Evolutionary conservation across 129 eudicot genomes (phyloP).

Genomic region (Arctium minus): DNA sequence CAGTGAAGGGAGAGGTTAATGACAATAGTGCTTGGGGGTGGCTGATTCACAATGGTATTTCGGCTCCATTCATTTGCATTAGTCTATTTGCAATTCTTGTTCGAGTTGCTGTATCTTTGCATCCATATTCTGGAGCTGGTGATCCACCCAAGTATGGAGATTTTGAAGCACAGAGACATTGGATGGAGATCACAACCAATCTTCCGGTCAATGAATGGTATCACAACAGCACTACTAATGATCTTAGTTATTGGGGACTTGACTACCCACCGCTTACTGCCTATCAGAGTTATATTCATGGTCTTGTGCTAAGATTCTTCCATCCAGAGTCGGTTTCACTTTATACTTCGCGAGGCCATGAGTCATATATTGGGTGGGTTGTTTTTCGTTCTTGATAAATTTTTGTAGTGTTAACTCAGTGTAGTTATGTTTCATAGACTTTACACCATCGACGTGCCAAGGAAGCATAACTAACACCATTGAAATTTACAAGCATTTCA

Average conservation of each 20-base stretch:
- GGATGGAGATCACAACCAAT: constrained; percentile 97
- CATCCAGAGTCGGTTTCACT: constrained; percentile 73
- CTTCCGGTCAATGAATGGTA: constrained; percentile 78
- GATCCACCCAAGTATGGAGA: constrained; percentile 89
- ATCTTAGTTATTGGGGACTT: constrained; percentile 94
- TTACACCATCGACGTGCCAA: neutral
- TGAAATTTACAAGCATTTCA: neutral
- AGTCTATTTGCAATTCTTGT: constrained; percentile 66
- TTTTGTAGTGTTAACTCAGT: neutral
- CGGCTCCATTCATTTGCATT: constrained; percentile 56
- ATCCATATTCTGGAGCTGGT: constrained; percentile 83
- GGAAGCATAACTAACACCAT: neutral
- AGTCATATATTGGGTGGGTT: constrained; percentile 84
- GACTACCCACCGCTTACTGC: constrained; percentile 98
- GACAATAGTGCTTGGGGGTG: constrained; percentile 34
- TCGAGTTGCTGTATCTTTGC: constrained; percentile 67
- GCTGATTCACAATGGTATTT: constrained; percentile 35
- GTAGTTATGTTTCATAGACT: neutral
- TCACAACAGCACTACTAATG: constrained; percentile 67
- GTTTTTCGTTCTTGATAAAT: neutral
- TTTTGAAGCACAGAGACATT: constrained; percentile 96
- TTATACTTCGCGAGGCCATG: constrained; percentile 71
- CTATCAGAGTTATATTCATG: constrained; percentile 85
- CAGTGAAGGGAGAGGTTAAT: constrained; percentile 14
- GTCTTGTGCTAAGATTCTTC: constrained; percentile 49